phyloP scores from a whole-genome alignment of 441 rosid genomes.

The Gossypium laxum region DNA sequence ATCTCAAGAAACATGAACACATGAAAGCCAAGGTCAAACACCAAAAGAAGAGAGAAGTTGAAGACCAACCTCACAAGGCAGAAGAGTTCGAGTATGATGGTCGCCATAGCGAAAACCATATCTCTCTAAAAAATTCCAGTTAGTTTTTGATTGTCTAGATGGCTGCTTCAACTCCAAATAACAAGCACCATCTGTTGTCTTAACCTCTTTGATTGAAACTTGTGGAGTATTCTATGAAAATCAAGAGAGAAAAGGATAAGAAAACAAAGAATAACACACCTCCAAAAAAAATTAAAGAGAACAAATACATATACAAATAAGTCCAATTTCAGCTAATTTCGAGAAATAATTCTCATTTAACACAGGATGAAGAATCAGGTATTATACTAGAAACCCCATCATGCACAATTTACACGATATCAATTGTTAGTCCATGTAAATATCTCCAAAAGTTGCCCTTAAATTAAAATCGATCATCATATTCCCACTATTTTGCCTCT shows the following conservation, averaged over 20 bases:
- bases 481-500: background rate
- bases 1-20: background rate
- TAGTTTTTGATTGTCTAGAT: conserved; percentile 36
- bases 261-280: conserved; percentile 7
- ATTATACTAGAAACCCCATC: background rate
- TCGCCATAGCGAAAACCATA: conserved; percentile 83
- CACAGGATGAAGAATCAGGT: background rate
- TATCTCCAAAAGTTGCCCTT: background rate
- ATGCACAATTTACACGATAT: background rate
- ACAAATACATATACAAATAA: background rate
- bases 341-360: background rate
- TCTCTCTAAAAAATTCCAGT: conserved; percentile 79
- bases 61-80: conserved; percentile 79
- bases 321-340: background rate
- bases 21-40: background rate
- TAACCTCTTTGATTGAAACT: conserved; percentile 47
- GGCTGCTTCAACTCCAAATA: conserved; percentile 65
- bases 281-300: conserved; percentile 10
- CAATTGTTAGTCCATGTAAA: background rate
- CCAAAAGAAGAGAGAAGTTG: conserved; percentile 16
- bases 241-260: conserved; percentile 15
- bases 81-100: conserved; percentile 43
- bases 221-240: conserved; percentile 51
- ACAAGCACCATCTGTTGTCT: conserved; percentile 46
- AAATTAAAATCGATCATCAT: background rate